Evolutionary conservation across 345 rosid species (phyloP).

Genomic region (Hypericum perforatum): DNA sequence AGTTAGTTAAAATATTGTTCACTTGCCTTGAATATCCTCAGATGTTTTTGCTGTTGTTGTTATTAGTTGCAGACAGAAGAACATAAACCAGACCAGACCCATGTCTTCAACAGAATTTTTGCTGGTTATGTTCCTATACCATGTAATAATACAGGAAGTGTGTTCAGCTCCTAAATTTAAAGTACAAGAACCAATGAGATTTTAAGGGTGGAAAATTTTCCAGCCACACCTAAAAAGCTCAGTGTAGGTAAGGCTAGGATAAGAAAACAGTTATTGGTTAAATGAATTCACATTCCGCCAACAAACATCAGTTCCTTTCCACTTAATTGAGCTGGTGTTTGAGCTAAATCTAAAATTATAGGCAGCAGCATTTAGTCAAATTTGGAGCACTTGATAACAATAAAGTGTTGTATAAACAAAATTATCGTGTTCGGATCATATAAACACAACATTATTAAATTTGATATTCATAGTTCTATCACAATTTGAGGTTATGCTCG

Average conservation of each 20-base stretch:
- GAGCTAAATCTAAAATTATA: too few species aligned
- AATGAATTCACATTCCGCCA: constrained; percentile 11
- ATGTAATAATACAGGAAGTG: too few species aligned
- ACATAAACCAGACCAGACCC: constrained; percentile 11
- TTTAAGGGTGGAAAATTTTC: neutral
- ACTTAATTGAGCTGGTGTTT: too few species aligned
- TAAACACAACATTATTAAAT: too few species aligned
- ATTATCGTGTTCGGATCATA: too few species aligned
- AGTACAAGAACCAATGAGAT: neutral
- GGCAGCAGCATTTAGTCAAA: too few species aligned
- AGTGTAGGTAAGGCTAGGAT: neutral
- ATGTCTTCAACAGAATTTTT: constrained; percentile 1
- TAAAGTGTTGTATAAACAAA: too few species aligned
- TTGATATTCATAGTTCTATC: too few species aligned
- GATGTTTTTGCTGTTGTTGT: constrained; percentile 14
- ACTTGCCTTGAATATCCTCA: constrained; percentile 19
- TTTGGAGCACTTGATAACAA: too few species aligned
- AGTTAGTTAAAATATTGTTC: neutral
- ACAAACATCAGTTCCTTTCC: neutral
- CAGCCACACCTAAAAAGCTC: too few species aligned
- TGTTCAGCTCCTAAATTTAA: neutral
- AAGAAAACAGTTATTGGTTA: neutral
- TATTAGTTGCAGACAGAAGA: constrained; percentile 15
- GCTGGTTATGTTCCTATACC: neutral
- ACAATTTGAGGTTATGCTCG: too few species aligned